phyloP scores from a whole-genome alignment of 306 rosid species.

The Fagus sylvatica region DNA sequence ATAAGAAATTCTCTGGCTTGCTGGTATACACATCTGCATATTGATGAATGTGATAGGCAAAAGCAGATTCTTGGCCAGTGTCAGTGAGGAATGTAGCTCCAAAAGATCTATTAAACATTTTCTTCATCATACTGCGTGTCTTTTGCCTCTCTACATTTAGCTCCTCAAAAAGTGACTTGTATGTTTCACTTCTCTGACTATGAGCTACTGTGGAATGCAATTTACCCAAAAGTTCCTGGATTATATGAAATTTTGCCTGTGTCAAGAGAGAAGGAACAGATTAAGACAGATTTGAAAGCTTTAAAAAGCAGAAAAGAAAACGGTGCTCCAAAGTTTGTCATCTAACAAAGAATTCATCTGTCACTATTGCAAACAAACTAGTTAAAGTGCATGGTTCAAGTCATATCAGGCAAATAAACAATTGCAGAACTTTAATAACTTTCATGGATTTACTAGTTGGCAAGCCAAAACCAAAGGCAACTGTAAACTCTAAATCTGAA shows the following conservation, averaged over 20 bases:
- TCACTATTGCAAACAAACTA: constrained; percentile 11
- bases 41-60: constrained; percentile 91
- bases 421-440: background rate
- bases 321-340: constrained; percentile 13
- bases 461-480: constrained; percentile 3
- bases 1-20: constrained; percentile 89
- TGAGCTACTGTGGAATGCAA: constrained; percentile 69
- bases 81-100: constrained; percentile 92
- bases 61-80: constrained; percentile 96
- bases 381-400: background rate
- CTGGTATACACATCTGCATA: constrained; percentile 99
- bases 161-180: constrained; percentile 60
- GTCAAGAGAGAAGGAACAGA: constrained; percentile 25
- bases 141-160: constrained; percentile 66
- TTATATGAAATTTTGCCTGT: constrained; percentile 90
- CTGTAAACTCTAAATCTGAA: background rate
- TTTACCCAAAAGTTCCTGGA: constrained; percentile 83
- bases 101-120: constrained; percentile 75
- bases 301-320: constrained; percentile 17
- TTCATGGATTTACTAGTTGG: background rate
- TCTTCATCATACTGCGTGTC: constrained; percentile 69
- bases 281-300: constrained; percentile 15
- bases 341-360: constrained; percentile 13
- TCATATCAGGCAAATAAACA: constrained; percentile 6
- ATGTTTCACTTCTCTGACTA: constrained; percentile 48